A percentile compares a stretch with the other conserved stretches of the same genome.
phyloP scores from a whole-genome alignment of 1,139 yeast species.

The Groenewaldozyma sp. region DNA sequence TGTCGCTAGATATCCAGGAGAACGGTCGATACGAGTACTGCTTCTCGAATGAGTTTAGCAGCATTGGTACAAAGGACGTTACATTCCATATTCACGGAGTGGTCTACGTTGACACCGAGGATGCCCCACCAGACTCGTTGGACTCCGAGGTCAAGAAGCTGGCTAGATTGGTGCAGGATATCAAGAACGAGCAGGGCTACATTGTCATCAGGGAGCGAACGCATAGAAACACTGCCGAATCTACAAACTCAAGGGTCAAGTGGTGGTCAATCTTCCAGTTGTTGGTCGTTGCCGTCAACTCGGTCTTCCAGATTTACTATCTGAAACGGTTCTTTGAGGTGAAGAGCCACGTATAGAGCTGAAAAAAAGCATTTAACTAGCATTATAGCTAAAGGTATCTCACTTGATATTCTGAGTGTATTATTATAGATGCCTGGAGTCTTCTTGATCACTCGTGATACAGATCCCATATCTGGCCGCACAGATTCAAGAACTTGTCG shows the following conservation, averaged over 20 bases:
- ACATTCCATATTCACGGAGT: constrained; percentile 94
- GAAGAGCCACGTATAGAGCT: constrained; percentile 61
- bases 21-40: constrained; percentile 81
- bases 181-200: constrained; percentile 80
- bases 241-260: constrained; percentile 92
- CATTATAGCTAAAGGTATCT: too few species aligned
- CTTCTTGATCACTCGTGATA: constrained; percentile 11
- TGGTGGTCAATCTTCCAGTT: constrained; percentile 97
- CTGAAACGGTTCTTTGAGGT: constrained; percentile 94
- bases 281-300: constrained; percentile 73
- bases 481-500: constrained; percentile 22
- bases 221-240: constrained; percentile 97
- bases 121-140: constrained; percentile 70
- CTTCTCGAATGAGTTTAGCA: constrained; percentile 76
- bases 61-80: constrained; percentile 74
- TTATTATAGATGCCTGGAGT: neutral
- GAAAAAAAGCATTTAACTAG: neutral
- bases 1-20: constrained; percentile 51
- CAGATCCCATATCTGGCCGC: constrained; percentile 27
- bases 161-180: constrained; percentile 69
- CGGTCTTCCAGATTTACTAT: constrained; percentile 88
- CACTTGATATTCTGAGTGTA: neutral
- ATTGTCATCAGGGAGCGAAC: constrained; percentile 94
- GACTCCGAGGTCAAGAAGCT: constrained; percentile 78
- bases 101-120: constrained; percentile 76